Conservation (phyloP, 345 rosid genomes). For the Brassica cretica region DNA sequence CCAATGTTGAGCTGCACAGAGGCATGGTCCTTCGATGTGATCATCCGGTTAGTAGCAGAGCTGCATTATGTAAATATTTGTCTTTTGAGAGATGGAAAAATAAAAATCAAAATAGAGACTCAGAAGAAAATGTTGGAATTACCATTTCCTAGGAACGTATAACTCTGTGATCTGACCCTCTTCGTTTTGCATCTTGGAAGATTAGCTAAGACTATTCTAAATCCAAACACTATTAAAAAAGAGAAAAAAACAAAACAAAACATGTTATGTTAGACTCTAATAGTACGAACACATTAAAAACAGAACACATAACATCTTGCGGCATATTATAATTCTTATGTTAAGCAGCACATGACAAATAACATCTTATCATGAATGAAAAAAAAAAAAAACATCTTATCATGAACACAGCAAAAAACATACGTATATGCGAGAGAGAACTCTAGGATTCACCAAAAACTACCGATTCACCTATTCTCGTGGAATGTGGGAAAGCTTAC, state of each 20-base stretch:
- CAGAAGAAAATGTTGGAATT: background rate
- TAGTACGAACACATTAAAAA: no score
- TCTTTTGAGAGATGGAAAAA: background rate
- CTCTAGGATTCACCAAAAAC: no score
- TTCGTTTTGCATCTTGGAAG: slow-evolving; percentile 75
- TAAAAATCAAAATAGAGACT: background rate
- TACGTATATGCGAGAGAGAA: no score
- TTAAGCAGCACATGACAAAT: no score
- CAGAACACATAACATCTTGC: background rate
- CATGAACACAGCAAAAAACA: no score
- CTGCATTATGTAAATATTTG: slow-evolving; percentile 30
- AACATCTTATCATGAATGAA: no score
- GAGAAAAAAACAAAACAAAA: background rate
- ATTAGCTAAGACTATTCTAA: slow-evolving; percentile 15
- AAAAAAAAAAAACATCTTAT: no score
- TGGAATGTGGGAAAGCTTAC: background rate
- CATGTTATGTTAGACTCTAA: background rate
- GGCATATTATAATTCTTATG: background rate
- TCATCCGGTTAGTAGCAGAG: slow-evolving; percentile 67
- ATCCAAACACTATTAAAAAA: background rate
- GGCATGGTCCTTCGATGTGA: slow-evolving; percentile 58
- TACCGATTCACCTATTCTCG: no score
- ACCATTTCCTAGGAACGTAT: slow-evolving; percentile 90
- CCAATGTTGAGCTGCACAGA: slow-evolving; percentile 52
- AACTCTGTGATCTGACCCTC: slow-evolving; percentile 77